A percentile compares a stretch with the other conserved stretches of the same genome.
phyloP scores from a whole-genome alignment of 1,139 yeast genomes.

The Hyphopichia pseudoburtonii region DNA sequence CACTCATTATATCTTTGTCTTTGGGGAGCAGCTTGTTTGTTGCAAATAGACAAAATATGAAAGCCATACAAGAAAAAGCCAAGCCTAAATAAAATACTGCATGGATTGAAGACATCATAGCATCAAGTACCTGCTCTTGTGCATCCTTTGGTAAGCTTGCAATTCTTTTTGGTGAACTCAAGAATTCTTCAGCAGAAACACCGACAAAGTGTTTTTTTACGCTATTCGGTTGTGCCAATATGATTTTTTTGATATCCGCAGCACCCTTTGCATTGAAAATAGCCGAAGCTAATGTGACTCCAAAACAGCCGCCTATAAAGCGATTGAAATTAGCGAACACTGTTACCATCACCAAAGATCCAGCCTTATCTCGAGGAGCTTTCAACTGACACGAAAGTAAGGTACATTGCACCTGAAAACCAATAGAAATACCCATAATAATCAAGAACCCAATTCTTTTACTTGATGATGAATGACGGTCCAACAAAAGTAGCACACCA shows the following conservation, averaged over 20 bases:
- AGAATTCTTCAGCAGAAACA: constrained; percentile 10
- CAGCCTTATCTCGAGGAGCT: constrained; percentile 20
- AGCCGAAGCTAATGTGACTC: constrained; percentile 16
- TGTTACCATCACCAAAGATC: constrained; percentile 19
- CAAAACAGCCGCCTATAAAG: constrained; percentile 18
- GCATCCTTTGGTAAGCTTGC: constrained; percentile 15
- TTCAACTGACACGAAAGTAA: constrained; percentile 20
- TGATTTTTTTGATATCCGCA: constrained; percentile 8
- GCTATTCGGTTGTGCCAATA: constrained; percentile 6
- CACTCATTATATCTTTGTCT: constrained; percentile 15
- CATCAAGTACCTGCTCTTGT: constrained; percentile 15
- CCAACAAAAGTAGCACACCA: constrained; percentile 15
- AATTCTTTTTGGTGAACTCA: constrained; percentile 19
- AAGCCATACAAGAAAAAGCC: constrained; percentile 21
- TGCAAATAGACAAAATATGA: constrained; percentile 19
- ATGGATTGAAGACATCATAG: constrained; percentile 27
- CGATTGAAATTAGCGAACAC: constrained; percentile 18
- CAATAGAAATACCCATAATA: constrained; percentile 19
- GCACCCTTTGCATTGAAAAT: constrained; percentile 14
- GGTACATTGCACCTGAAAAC: constrained; percentile 20
- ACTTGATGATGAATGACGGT: constrained; percentile 11
- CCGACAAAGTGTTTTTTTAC: constrained; percentile 7
- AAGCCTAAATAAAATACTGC: constrained; percentile 29
- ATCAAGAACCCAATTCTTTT: constrained; percentile 18
- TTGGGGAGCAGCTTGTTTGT: constrained; percentile 29